Conservation (phyloP, 78 protist species). For the Cavenderia fasciculata region DNA sequence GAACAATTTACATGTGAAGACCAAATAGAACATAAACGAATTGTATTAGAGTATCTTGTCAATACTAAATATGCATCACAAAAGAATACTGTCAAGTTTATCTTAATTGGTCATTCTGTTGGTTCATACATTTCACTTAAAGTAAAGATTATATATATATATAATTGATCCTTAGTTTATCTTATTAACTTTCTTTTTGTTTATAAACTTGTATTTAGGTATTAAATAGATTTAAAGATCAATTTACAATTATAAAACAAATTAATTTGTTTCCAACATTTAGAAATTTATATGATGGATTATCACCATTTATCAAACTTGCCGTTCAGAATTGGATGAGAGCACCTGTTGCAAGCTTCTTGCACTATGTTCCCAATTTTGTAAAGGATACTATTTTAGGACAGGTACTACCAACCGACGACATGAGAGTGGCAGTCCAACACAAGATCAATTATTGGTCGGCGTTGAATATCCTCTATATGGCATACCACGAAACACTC, state of each 20-base stretch:
- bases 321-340: not conserved
- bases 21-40: constrained; percentile 63
- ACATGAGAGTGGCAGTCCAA: not conserved
- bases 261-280: constrained; percentile 73
- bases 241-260: not conserved
- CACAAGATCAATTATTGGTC: constrained; percentile 18
- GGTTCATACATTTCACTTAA: constrained; percentile 59
- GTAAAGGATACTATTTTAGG: not conserved
- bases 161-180: not conserved
- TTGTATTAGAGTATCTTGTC: constrained; percentile 32
- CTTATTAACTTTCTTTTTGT: not conserved
- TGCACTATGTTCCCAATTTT: constrained; percentile 24
- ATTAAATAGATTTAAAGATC: constrained; percentile 3
- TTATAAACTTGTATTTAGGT: not conserved
- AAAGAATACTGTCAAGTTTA: constrained; percentile 7
- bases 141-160: not conserved
- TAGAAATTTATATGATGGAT: constrained; percentile 62
- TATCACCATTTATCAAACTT: constrained; percentile 57
- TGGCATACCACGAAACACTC: constrained; percentile 47
- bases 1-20: constrained; percentile 49
- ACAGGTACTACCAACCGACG: constrained; percentile 8
- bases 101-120: constrained; percentile 73
- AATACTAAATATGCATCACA: not conserved
- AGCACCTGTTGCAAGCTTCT: not conserved
- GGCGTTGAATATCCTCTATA: constrained; percentile 30